Conservation (phyloP, 2,329 filamentous ascomycete genomes). For the Pseudocercospora fuligena region DNA sequence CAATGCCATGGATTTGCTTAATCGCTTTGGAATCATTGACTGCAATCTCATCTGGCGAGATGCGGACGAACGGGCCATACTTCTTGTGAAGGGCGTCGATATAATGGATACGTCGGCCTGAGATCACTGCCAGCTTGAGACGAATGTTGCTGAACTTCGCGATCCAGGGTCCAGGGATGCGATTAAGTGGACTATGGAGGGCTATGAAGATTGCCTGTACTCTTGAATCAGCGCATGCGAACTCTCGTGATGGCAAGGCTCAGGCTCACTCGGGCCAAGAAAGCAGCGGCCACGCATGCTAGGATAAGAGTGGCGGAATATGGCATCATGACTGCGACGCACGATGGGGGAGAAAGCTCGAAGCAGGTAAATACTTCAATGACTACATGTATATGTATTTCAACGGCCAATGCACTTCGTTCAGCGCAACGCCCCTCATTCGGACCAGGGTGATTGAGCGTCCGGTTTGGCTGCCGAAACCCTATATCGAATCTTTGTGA, state of each 20-base stretch:
- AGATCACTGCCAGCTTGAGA: conserved; percentile 45
- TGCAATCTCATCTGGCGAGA: conserved; percentile 38
- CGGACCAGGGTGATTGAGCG: no score
- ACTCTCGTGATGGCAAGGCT: neutral
- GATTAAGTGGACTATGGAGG: conserved; percentile 31
- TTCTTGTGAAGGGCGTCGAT: conserved; percentile 45
- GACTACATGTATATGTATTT: no score
- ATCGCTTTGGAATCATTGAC: conserved; percentile 36
- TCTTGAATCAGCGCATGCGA: neutral
- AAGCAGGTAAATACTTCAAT: neutral
- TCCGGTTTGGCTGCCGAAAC: no score
- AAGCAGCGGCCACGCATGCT: neutral
- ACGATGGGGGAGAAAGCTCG: neutral
- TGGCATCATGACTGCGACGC: no score
- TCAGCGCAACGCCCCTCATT: no score
- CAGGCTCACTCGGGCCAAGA: neutral
- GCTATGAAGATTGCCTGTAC: conserved; percentile 7
- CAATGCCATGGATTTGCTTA: conserved; percentile 40
- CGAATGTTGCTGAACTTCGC: conserved; percentile 33
- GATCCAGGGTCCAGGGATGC: conserved; percentile 39
- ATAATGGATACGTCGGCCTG: conserved; percentile 46
- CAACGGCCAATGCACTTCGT: no score
- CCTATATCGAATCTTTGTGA: no score
- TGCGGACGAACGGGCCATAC: conserved; percentile 39
- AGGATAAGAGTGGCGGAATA: neutral